Conservation (phyloP, 108 stramenopile genomes). For the Nannochloropsis salina region DNA sequence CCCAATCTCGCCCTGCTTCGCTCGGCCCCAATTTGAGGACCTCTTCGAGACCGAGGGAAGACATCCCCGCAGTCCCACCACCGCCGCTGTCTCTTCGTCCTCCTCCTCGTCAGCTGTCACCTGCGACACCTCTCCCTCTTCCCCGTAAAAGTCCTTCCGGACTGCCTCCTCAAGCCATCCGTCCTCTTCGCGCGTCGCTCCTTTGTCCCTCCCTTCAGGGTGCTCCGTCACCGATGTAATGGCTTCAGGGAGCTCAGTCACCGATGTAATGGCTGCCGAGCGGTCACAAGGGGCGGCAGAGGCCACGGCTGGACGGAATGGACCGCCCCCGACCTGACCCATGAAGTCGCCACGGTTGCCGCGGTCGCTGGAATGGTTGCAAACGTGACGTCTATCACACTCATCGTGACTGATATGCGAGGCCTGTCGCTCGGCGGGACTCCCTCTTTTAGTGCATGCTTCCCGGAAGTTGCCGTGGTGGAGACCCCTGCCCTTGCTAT, state of each 20-base stretch:
- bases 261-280: background rate
- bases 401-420: background rate
- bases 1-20: background rate
- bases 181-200: background rate
- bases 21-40: background rate
- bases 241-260: background rate
- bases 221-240: background rate
- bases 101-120: background rate
- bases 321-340: too few relatives aligned
- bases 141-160: background rate
- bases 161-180: background rate
- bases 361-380: too few relatives aligned
- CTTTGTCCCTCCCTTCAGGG: background rate
- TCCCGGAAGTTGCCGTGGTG: too few relatives aligned
- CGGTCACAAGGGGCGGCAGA: background rate
- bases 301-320: background rate
- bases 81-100: background rate
- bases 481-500: too few relatives aligned
- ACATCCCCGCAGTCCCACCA: background rate
- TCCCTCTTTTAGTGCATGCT: background rate
- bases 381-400: too few relatives aligned
- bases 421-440: background rate
- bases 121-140: background rate
- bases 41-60: background rate
- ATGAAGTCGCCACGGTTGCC: too few relatives aligned